Evolutionary conservation across 2,329 filamentous ascomycete genomes (phyloP), one percentile per base, ranked within the genome.

Genomic region (Aspergillus sp.): DNA sequence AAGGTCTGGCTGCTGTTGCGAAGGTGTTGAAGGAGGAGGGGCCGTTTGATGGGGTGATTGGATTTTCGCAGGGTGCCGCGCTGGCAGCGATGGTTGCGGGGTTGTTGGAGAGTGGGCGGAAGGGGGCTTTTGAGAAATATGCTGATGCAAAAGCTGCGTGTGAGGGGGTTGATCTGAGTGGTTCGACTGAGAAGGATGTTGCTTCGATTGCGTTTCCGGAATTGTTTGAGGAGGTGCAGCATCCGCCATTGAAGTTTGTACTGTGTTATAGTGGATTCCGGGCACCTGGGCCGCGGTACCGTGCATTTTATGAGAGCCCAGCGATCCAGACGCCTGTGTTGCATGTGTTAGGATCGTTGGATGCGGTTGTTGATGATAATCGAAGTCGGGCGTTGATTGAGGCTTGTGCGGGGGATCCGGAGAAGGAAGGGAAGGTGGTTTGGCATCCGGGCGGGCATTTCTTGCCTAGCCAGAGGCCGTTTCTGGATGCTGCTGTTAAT

Each of bases 381-480:
- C 74, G 88, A 60, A 88, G 82, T 64, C 73, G 79, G 59, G 78
- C 74, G 19, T 69, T 96, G 49, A 76, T 86, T 2, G 82, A 89
- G 20, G 75, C 78, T 42, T 88, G 83, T 65, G 77, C 65, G 53
- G 75, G 75, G 41, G 74, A 61, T 74, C 81, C 54, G 62, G 58
- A 79, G 56, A 68, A 63, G 41, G 73, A 76, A 47, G 72, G 68
- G 39, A 77, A 71, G 56, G 75, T 81, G 45, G 74, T 85, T 45
- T 81, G 85, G 58, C 89, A 95, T 68, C 90, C 91, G 1, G 91
- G 91, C 6, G 90, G 90, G 0, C 91, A 97, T 66, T 90, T 95
- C 61, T 80, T 96, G 60, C 91, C 91, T 0, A 83, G 89, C 50
- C 82, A 84, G 56, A 88, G 86, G 72, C 85, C 90, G 56, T 93